Evolutionary conservation across 345 rosid species (phyloP).

Genomic region (Salix koriyanagi): DNA sequence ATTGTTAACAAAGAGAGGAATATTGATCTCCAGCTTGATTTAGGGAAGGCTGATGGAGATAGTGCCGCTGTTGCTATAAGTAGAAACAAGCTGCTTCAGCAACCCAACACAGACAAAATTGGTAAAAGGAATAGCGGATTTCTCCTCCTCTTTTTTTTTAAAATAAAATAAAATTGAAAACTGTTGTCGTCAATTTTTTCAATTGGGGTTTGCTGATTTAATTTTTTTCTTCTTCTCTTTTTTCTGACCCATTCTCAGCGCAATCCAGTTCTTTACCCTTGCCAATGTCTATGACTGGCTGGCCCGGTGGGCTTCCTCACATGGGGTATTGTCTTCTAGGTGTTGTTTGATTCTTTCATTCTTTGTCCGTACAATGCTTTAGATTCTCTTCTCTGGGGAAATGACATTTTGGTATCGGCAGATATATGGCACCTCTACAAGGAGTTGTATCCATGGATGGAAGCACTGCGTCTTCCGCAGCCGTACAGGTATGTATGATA

Average conservation of each 20-base stretch:
- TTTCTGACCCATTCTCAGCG: conserved; percentile 43
- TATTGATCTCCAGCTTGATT: conserved; percentile 68
- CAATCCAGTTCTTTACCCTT: conserved; percentile 56
- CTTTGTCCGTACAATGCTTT: not conserved
- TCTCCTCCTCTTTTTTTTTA: not conserved
- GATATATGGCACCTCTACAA: conserved; percentile 85
- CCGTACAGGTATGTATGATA: conserved; percentile 54
- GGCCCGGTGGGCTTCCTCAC: conserved; percentile 95
- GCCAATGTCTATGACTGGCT: conserved; percentile 73
- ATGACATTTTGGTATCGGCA: conserved; percentile 34
- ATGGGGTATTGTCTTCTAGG: conserved; percentile 61
- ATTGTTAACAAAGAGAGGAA: conserved; percentile 42
- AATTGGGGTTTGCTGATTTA: conserved; percentile 9
- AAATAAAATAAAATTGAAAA: not conserved
- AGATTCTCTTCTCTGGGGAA: conserved; percentile 4
- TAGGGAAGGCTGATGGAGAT: conserved; percentile 70
- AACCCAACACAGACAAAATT: conserved; percentile 42
- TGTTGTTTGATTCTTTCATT: conserved; percentile 1
- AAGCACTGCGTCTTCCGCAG: conserved; percentile 57
- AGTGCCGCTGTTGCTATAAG: conserved; percentile 17
- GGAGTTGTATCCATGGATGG: conserved; percentile 89
- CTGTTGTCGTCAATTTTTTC: not conserved
- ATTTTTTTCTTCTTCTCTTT: not conserved
- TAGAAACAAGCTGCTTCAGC: conserved; percentile 47
- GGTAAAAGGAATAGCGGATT: conserved; percentile 25